phyloP scores from a whole-genome alignment of 345 rosid species.

The Trapa bicornis region DNA sequence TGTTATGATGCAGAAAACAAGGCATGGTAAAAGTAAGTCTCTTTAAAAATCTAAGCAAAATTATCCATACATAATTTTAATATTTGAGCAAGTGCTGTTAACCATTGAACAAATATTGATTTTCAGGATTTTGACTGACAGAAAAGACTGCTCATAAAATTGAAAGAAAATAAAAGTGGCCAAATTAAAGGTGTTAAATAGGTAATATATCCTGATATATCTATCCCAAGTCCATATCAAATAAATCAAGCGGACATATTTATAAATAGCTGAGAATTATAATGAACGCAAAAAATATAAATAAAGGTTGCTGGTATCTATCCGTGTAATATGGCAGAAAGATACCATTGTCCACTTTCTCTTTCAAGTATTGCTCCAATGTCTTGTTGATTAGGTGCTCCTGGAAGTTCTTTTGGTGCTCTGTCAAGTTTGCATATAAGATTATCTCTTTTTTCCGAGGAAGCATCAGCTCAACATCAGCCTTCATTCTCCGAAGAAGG shows the following conservation, averaged over 20 bases:
- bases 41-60: too few relatives aligned
- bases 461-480: constrained; percentile 84
- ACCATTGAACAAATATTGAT: not conserved
- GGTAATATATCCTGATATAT: not conserved
- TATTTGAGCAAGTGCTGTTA: too few relatives aligned
- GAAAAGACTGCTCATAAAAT: not conserved
- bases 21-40: too few relatives aligned
- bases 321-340: not conserved
- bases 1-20: too few relatives aligned
- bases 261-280: not conserved
- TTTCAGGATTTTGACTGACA: not conserved
- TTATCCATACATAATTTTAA: too few relatives aligned
- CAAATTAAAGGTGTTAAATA: not conserved
- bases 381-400: constrained; percentile 72
- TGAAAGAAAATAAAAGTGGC: too few relatives aligned
- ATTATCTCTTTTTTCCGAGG: constrained; percentile 92
- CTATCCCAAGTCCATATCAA: not conserved
- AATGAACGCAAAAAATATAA: not conserved
- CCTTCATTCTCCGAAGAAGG: constrained; percentile 85
- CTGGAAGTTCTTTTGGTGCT: constrained; percentile 73
- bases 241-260: not conserved
- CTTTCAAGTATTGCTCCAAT: constrained; percentile 45
- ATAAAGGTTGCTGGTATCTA: not conserved
- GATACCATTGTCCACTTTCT: constrained; percentile 37
- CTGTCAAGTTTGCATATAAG: constrained; percentile 77